Evolutionary conservation across 768 basidiomycete species (phyloP).

Genomic region (Rhizopogon salebrosus): DNA sequence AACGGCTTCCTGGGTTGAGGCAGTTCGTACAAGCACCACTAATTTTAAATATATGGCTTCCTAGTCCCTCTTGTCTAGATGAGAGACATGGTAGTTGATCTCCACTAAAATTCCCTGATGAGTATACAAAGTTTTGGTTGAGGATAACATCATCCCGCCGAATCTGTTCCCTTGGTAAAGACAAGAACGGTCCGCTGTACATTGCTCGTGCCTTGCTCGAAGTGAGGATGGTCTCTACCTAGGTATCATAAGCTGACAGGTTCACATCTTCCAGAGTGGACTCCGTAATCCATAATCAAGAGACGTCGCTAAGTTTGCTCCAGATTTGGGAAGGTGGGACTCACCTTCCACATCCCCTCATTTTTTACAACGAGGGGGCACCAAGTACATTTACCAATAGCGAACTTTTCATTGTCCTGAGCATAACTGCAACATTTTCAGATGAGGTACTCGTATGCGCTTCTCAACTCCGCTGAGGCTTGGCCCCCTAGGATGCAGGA

Average conservation of each 20-base stretch:
- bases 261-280: conserved; percentile 10
- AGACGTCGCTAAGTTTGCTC: neutral
- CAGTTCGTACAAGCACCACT: conserved; percentile 25
- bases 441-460: conserved; percentile 3
- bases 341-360: conserved; percentile 1
- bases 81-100: neutral
- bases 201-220: conserved; percentile 27
- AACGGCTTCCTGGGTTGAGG: conserved; percentile 16
- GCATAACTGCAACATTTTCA: neutral
- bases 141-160: conserved; percentile 27
- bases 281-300: conserved; percentile 18
- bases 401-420: too few species aligned
- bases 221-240: neutral
- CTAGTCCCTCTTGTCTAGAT: conserved; percentile 28
- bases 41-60: conserved; percentile 23
- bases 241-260: neutral
- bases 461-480: conserved; percentile 1
- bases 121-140: conserved; percentile 20
- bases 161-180: conserved; percentile 30
- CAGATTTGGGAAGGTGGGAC: neutral
- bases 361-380: neutral
- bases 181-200: conserved; percentile 24
- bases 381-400: neutral
- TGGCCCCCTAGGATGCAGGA: conserved; percentile 2
- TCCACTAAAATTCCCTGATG: neutral